Evolutionary conservation across 176 grass and related monocot species (phyloP).

Genomic region (Eremochloa ophiuroides): DNA sequence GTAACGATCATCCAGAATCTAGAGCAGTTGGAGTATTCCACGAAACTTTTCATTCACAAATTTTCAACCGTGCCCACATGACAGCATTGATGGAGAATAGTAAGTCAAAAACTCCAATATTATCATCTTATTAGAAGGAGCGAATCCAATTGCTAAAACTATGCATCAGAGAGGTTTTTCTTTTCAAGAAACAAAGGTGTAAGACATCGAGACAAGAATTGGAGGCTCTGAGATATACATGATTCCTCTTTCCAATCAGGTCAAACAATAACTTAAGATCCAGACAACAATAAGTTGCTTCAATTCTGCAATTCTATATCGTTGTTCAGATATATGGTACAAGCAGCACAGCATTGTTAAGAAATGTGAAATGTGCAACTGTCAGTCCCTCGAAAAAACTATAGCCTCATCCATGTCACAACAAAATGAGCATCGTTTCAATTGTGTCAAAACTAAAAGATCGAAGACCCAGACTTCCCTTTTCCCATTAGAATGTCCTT

Average conservation of each 20-base stretch:
- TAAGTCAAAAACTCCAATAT: background rate
- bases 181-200: background rate
- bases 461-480: slow-evolving; percentile 34
- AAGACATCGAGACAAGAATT: background rate
- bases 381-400: background rate
- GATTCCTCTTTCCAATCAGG: background rate
- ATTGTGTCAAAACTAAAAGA: slow-evolving; percentile 37
- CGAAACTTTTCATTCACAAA: background rate
- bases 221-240: background rate
- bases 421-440: background rate
- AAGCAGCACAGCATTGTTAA: slow-evolving; percentile 17
- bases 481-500: slow-evolving; percentile 78
- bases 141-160: too few relatives aligned
- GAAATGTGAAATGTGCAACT: slow-evolving; percentile 2
- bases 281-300: background rate
- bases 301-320: background rate
- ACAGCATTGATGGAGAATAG: background rate
- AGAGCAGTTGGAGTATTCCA: background rate
- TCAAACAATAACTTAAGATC: background rate
- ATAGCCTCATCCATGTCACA: background rate
- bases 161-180: too few relatives aligned
- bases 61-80: background rate
- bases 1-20: background rate
- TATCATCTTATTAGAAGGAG: background rate
- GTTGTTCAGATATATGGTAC: slow-evolving; percentile 2